Evolutionary conservation across 2,329 filamentous ascomycete genomes (phyloP), one percentile per base, ranked within the genome.

Genomic region (Fusarium annulatum): DNA sequence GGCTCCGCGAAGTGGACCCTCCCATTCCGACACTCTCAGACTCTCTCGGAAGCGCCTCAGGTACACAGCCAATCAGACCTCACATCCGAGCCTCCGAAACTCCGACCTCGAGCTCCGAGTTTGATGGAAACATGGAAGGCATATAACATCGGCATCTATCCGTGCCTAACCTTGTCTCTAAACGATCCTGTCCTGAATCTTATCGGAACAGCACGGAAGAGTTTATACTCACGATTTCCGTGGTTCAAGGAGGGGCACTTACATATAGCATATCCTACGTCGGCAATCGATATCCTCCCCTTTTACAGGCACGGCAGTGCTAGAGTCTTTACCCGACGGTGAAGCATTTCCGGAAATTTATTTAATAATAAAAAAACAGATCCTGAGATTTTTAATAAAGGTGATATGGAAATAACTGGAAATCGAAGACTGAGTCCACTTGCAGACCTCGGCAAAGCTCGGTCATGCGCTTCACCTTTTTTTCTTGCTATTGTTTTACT

Each of bases 1-100:
- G 62, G 74, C 70, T 74, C 74, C 74, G 72, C 64, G 70, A 63
- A 30, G 64, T 61, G 65, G 63, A 46, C 57, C 66, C 30, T 33
- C 56, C 33, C n/a, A 28, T 43, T 51, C 63, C 58, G 56, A 51
- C 34, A 19, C 38, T 33, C 14, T 38, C 19, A 33, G 33, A 19
- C 38, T 33, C 14, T 38, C n/a, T 52, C 53, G 59, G 58, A 64
- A 51, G 49, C 52, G 46, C 39, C 34, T 51, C 55, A 41, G 56
- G 64, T 68, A 62, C 68, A 33, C 23, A 52, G 38, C 41, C 28
- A 60, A 60, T 33, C 42, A 41, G 30, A 39, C 38, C 46, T 58
- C 66, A 67, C 51, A 61, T 59, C 68, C 71, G 66, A 72, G 69
- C 56, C 75, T 77, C 75, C 75, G 75, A 77, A 72, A 45, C 72